phyloP scores from a whole-genome alignment of 1,284 basidiomycete genomes.

The Irpex sp. region DNA sequence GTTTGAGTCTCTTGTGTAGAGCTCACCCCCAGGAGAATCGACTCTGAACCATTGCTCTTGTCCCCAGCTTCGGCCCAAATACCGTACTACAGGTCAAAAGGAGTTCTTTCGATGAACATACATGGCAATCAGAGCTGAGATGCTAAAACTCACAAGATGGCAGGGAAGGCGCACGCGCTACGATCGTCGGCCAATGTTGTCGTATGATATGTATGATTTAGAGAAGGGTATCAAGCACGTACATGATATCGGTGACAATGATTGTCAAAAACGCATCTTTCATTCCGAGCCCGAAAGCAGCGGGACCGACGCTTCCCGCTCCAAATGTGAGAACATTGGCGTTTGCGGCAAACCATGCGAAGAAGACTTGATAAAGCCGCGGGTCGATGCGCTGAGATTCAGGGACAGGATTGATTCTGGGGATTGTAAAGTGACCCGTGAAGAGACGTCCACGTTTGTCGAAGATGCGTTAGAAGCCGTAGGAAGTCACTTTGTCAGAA shows the following conservation, averaged over 20 bases:
- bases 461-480: neutral
- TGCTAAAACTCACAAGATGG: constrained; percentile 47
- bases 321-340: constrained; percentile 55
- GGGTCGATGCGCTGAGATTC: constrained; percentile 43
- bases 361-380: constrained; percentile 60
- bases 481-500: neutral
- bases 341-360: constrained; percentile 63
- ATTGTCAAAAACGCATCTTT: constrained; percentile 49
- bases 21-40: constrained; percentile 51
- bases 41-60: constrained; percentile 59
- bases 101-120: neutral
- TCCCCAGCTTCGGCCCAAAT: constrained; percentile 60
- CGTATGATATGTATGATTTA: neutral
- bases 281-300: constrained; percentile 53
- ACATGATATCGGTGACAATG: constrained; percentile 54
- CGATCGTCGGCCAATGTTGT: too few relatives aligned
- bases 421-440: neutral
- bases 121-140: neutral
- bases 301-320: constrained; percentile 56
- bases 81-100: constrained; percentile 34
- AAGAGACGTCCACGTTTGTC: neutral
- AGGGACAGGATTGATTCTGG: constrained; percentile 50
- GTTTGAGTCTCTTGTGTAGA: neutral
- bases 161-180: constrained; percentile 31
- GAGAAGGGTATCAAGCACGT: constrained; percentile 18